Base-by-base conservation (phyloP, 768 basidiomycete genomes). In the Tricholomella constricta region DNA sequence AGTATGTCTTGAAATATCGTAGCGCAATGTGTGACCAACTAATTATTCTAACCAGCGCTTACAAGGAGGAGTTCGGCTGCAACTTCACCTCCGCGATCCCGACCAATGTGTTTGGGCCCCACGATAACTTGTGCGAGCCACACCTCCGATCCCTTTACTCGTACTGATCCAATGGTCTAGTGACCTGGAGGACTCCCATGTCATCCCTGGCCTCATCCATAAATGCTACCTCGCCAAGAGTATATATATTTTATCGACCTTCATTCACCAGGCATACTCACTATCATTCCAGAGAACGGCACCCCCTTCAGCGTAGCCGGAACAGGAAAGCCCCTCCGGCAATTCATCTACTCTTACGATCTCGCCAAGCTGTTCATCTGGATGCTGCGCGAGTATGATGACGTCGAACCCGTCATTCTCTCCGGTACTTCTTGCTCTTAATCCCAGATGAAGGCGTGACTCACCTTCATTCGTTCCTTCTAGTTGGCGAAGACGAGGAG, bases 41-140 rank as follows among this genome's bases (percentile, higher is more conserved):
- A 34, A 44, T 45, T 43, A 29, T 17, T 15, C 22, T 27, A 15
- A 31, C n/a, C 45, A 95, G 94, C 57, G 95, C 95, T 0, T 98
- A 98, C 79, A 88, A 94, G 73, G 93, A 96, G 60, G 88, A 98
- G 69, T 96, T 88, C 62, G 95, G 94, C 17, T 86, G 85, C 73
- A 93, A 92, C 71, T 98, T 97, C 66, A 97, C 94, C 4, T 92
- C 93, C 36, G 94, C 94, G 12, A 98, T 98, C 64, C 95, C 96
- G 1, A 98, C 96, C 10, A 97, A 95, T 67, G 85, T 98, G n/a
- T 98, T 98, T 65, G 95, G 95, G 12, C 91, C 91, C 4, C 70
- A 92, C 64, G 95, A 97, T 72, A 98, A 98, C 75, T 98, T 90
- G 91, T 89, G 57, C 51, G 79, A 66, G 20, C 15, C 15, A 29